Base-by-base conservation (phyloP, 2,329 filamentous ascomycete species). In the Leptographium procerum region DNA sequence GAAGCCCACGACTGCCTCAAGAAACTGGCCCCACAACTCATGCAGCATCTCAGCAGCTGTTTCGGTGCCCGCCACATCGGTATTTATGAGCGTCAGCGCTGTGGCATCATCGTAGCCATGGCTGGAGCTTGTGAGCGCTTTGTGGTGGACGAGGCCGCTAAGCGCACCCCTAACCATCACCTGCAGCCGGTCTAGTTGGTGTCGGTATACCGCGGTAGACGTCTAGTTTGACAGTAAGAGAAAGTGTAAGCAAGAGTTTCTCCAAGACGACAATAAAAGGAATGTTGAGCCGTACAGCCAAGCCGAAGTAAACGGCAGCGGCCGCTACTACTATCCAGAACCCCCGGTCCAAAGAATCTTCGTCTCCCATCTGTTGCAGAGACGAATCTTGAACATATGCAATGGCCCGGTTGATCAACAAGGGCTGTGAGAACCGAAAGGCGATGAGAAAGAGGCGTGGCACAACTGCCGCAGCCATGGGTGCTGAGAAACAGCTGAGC, bases 1-100 rank as follows among this genome's bases (percentile, higher is more conserved):
- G 2, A 74, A 66, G 1, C 74, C 76, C 40, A 77, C 64, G 0
- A 69, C 43, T 0, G 76, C 69, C 58, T 77, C 75, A 1, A 76
- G n/a, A 1, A 69, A 43, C 16, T 73, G 68, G 0, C 70, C 74
- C 72, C 74, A 76, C 0, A 67, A 69, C 48, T 77, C 74, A 53
- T 77, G 73, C 16, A 73, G 59, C 69, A 76, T 71, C 33, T 67
- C 65, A 0, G 65, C 66, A 7, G 69, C 65, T 0, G 62, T 62
- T 1, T 67, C 68, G 0, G 76, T 63, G 56, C 64, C 67, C 14
- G 71, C 68, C 2, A 70, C 67, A 62, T 77, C 75, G 2, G 68
- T 75, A 59, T 69, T 76, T 65, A 72, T 71, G 0, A 77, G 65
- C 0, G 73, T 73, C 2, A 71, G 63, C 2, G 69, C 68, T 34